Conservation (phyloP, 805 yeast genomes). For the Metschnikowia kofuensis region DNA sequence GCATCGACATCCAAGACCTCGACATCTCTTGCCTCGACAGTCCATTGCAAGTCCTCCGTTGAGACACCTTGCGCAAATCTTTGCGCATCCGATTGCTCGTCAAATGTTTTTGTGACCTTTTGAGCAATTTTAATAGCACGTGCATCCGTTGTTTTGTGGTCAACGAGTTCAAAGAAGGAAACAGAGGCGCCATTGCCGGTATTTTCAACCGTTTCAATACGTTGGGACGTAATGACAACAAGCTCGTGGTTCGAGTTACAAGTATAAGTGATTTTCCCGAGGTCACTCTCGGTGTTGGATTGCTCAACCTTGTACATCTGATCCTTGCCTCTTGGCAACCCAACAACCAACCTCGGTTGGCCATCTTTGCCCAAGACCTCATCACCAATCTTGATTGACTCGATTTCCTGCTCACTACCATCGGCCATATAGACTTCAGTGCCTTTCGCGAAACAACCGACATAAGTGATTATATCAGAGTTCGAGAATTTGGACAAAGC, state of each 20-base stretch:
- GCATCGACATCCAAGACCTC: neutral
- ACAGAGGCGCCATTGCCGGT: neutral
- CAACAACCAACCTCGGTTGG: slow-evolving; percentile 6
- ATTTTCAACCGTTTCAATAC: neutral
- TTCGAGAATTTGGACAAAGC: slow-evolving; percentile 95
- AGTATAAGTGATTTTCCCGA: neutral
- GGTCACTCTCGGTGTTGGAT: neutral
- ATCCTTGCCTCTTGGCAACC: slow-evolving; percentile 6
- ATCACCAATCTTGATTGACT: slow-evolving; percentile 7
- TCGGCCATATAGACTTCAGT: slow-evolving; percentile 8
- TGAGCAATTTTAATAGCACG: slow-evolving; percentile 1
- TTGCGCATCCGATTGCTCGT: neutral
- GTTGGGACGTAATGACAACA: slow-evolving; percentile 4
- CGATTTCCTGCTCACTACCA: slow-evolving; percentile 6
- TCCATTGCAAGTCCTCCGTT: slow-evolving; percentile 4
- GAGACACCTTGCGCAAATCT: neutral
- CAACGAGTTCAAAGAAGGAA: neutral
- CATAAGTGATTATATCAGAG: slow-evolving; percentile 94
- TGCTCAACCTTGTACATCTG: slow-evolving; percentile 8
- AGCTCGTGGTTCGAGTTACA: slow-evolving; percentile 9
- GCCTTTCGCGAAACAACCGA: slow-evolving; percentile 47
- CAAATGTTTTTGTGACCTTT: neutral
- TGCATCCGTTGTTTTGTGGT: neutral
- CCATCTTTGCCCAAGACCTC: slow-evolving; percentile 9
- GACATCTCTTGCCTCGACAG: slow-evolving; percentile 7